These are phyloP conservation scores for Intubia oerlemansii DNA, from an alignment of 2,329 filamentous ascomycete species.

Conservation along the genomic window DNA sequence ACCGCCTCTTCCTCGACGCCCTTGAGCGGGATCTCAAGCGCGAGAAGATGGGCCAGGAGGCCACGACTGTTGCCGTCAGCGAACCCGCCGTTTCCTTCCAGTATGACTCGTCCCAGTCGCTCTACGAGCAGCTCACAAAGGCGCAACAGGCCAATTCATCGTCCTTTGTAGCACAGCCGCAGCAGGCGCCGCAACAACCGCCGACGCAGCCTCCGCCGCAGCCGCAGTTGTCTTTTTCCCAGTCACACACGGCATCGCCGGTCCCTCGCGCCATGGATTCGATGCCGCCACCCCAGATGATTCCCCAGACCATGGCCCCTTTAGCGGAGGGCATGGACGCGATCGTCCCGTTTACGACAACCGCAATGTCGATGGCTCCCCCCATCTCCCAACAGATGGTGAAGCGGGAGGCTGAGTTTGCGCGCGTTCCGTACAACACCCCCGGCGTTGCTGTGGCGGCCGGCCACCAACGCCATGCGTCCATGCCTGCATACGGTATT, in stretches of 20 bases:
- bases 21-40: constrained; percentile 93
- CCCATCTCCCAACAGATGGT: constrained; percentile 50
- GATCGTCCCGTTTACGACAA: constrained; percentile 38
- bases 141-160: constrained; percentile 97
- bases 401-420: constrained; percentile 77
- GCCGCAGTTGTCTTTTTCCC: constrained; percentile 42
- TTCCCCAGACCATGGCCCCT: constrained; percentile 28
- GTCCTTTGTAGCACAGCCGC: constrained; percentile 63
- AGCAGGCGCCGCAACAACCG: neutral
- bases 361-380: constrained; percentile 46
- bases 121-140: constrained; percentile 98
- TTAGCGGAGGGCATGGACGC: constrained; percentile 43
- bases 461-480: constrained; percentile 78
- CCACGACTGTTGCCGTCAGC: constrained; percentile 88
- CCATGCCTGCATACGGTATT: constrained; percentile 88
- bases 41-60: constrained; percentile 98
- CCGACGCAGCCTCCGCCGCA: too few relatives aligned
- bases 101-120: constrained; percentile 95
- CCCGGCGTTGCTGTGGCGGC: constrained; percentile 71
- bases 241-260: constrained; percentile 69
- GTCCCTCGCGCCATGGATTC: constrained; percentile 79
- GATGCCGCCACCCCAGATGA: constrained; percentile 58
- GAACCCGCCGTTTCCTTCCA: constrained; percentile 96
- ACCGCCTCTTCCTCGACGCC: constrained; percentile 90
- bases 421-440: constrained; percentile 71